A percentile compares a stretch with the other conserved stretches of the same genome.
Evolutionary conservation across 257 asterid species (phyloP).

Genomic region (Sherardia arvensis): DNA sequence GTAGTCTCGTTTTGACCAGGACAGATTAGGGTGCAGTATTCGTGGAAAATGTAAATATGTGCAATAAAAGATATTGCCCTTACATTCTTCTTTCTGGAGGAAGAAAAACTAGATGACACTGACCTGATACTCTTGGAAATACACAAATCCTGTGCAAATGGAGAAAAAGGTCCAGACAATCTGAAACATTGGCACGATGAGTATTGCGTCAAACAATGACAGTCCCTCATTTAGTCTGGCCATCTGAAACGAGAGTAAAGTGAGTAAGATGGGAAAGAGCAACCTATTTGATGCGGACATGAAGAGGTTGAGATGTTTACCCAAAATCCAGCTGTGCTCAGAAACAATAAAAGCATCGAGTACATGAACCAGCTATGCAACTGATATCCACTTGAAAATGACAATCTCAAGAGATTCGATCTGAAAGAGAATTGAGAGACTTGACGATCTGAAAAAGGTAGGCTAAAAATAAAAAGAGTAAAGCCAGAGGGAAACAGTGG

Average conservation of each 20-base stretch:
- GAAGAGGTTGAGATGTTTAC: conserved; percentile 26
- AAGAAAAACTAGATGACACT: neutral
- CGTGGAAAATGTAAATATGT: too few species aligned
- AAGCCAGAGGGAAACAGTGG: conserved; percentile 11
- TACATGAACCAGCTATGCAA: conserved; percentile 96
- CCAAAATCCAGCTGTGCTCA: conserved; percentile 98
- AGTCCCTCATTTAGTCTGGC: conserved; percentile 89
- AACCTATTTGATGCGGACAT: neutral
- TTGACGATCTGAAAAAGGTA: conserved; percentile 11
- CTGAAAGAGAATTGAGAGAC: conserved; percentile 28
- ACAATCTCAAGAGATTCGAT: conserved; percentile 81
- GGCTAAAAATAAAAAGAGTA: conserved; percentile 7
- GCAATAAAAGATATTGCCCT: neutral
- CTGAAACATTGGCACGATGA: conserved; percentile 98
- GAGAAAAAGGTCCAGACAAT: conserved; percentile 97
- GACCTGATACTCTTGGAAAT: conserved; percentile 96
- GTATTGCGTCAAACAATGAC: conserved; percentile 87
- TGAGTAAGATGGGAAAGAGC: neutral
- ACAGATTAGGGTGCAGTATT: neutral
- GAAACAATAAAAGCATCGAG: conserved; percentile 73
- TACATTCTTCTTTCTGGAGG: neutral
- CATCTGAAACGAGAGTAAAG: conserved; percentile 47
- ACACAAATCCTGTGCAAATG: conserved; percentile 95
- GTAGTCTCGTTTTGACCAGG: neutral
- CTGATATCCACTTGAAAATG: conserved; percentile 67